Percentiles rank a stretch among this genome's conserved stretches.
These are phyloP conservation scores for Fusarium dimerum DNA, from an alignment of 2,329 filamentous ascomycete species.

Conservation along the genomic window DNA sequence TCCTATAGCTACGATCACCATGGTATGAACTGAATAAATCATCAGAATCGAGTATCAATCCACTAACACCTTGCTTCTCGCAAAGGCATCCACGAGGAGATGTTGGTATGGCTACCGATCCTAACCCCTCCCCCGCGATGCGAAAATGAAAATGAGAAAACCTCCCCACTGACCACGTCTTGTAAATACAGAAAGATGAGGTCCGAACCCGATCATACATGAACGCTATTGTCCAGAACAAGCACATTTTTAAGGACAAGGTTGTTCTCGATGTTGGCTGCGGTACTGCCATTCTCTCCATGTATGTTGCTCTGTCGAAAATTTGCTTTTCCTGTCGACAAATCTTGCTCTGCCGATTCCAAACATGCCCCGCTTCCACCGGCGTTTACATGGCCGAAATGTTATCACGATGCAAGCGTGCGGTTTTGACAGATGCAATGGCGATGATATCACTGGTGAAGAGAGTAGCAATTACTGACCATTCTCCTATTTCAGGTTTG, in stretches of 20 bases:
- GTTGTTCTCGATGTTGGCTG: conserved; percentile 96
- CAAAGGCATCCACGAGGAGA: conserved; percentile 92
- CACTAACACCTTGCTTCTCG: conserved; percentile 35
- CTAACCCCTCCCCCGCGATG: conserved; percentile 13
- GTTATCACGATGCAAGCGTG: too few relatives aligned
- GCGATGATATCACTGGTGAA: background rate
- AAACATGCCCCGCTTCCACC: background rate
- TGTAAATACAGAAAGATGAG: conserved; percentile 80
- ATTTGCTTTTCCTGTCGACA: conserved; percentile 3
- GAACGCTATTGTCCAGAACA: conserved; percentile 96
- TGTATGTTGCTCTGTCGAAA: conserved; percentile 59
- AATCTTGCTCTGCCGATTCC: background rate
- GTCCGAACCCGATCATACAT: conserved; percentile 96
- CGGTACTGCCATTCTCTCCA: conserved; percentile 96
- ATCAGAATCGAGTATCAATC: background rate
- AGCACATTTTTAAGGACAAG: conserved; percentile 82
- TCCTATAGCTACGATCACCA: conserved; percentile 88
- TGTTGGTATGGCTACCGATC: conserved; percentile 71
- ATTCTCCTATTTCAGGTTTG: conserved; percentile 68
- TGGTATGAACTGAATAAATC: conserved; percentile 55
- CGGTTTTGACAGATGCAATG: background rate
- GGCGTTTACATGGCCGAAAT: background rate
- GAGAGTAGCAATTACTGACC: conserved; percentile 11
- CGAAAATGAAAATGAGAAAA: conserved; percentile 9
- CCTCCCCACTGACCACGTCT: conserved; percentile 20